Evolutionary conservation across 2,329 filamentous ascomycete genomes (phyloP).

Genomic region (Cytospora paraplurivora): DNA sequence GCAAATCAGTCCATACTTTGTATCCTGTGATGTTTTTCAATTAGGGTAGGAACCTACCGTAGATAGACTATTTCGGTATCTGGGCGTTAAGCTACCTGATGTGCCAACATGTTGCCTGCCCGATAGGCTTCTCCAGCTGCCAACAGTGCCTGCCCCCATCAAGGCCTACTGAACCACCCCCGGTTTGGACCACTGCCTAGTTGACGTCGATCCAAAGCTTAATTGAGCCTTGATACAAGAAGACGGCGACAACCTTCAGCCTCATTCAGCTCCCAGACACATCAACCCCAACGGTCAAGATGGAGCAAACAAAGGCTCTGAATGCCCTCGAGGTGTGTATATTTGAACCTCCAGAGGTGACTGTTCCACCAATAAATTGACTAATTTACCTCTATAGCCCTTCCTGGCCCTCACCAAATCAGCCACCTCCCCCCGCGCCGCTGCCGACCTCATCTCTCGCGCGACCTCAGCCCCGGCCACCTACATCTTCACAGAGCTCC

Average conservation of each 20-base stretch:
- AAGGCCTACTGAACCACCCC: conserved; percentile 12
- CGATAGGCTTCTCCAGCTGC: conserved; percentile 23
- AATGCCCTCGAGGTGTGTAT: conserved; percentile 62
- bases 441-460: conserved; percentile 81
- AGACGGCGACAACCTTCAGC: not conserved
- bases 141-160: conserved; percentile 29
- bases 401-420: conserved; percentile 88
- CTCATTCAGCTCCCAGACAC: not conserved
- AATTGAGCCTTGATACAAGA: conserved; percentile 13
- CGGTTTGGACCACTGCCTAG: conserved; percentile 10
- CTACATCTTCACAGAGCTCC: conserved; percentile 92
- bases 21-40: no score
- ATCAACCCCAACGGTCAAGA: conserved; percentile 39
- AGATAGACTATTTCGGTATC: no score
- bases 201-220: conserved; percentile 20
- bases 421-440: conserved; percentile 78
- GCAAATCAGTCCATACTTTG: no score
- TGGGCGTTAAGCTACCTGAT: not conserved
- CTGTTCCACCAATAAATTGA: not conserved
- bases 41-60: no score
- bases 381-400: conserved; percentile 62
- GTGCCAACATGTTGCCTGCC: conserved; percentile 19
- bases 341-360: not conserved
- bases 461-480: conserved; percentile 89
- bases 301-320: conserved; percentile 74